phyloP scores from a whole-genome alignment of 2,329 filamentous ascomycete species.

The Neurospora sp. region DNA sequence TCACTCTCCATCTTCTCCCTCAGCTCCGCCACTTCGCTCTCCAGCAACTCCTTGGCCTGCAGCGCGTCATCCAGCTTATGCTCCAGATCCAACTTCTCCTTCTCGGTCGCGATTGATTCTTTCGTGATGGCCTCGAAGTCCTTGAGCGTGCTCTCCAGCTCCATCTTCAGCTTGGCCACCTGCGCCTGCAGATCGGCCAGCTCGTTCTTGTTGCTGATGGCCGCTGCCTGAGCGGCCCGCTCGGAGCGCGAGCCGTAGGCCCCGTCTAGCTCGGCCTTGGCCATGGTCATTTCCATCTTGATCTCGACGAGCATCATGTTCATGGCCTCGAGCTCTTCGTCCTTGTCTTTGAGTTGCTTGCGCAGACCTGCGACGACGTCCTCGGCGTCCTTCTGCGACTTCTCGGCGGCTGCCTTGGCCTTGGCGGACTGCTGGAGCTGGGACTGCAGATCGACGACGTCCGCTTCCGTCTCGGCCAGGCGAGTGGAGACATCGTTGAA shows the following conservation, averaged over 20 bases:
- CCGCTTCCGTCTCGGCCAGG: constrained; percentile 27
- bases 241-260: constrained; percentile 50
- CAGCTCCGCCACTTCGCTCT: constrained; percentile 28
- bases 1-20: constrained; percentile 32
- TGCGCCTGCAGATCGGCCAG: constrained; percentile 35
- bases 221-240: constrained; percentile 47
- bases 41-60: constrained; percentile 25
- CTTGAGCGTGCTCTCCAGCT: constrained; percentile 39
- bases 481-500: constrained; percentile 28
- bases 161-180: constrained; percentile 38
- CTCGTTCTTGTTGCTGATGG: constrained; percentile 39
- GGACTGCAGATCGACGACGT: constrained; percentile 28
- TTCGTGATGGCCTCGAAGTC: constrained; percentile 44
- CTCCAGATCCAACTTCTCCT: constrained; percentile 38
- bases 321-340: constrained; percentile 39
- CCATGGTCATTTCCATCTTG: constrained; percentile 52
- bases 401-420: constrained; percentile 4
- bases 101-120: constrained; percentile 40
- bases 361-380: constrained; percentile 26
- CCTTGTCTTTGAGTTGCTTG: constrained; percentile 36
- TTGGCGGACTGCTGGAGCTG: constrained; percentile 13
- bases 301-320: constrained; percentile 45
- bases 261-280: constrained; percentile 51
- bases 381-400: constrained; percentile 11
- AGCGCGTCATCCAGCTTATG: constrained; percentile 30